Evolutionary conservation across 192 early-diverging fungal genomes (phyloP), one percentile per base, ranked within the genome.

Genomic region (Umbelopsis vinacea): DNA sequence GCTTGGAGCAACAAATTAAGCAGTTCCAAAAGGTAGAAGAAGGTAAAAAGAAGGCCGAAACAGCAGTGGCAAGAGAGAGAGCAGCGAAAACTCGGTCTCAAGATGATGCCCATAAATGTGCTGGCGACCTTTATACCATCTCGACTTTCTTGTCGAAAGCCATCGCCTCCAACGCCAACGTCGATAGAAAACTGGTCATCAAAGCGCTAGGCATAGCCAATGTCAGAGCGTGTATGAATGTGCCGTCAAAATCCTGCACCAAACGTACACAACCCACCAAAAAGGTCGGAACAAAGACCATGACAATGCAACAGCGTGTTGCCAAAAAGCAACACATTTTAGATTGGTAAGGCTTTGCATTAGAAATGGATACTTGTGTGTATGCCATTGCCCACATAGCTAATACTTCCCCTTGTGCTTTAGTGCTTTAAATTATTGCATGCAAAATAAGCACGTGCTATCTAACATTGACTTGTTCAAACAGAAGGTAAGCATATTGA

Each of bases 161-260:
- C 11, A 52, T 45, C 21, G 5, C 26, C 19, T 38, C 48, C 19
- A 73, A 48, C 43, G 21, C 21, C 22, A 24, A 60, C 10, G 35
- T 57, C 15, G 68, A 75, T 35, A 60, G 68, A 21, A 52, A 47
- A 7, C 43, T 75, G 22, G 43, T 75, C 6, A 57, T 67, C 9
- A 70, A 70, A 40, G 74, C 74, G 21, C 48, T 46, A 9, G 46
- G 68, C 2, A 70, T 68, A 66, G 69, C 74, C 7, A 70, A 69
- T 19, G 48, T 70, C 26, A 37, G 69, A 52, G 74, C 54, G 21
- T 52, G 35, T 35, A 17, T 12, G 46, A 60, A 69, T 47, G 48
- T 6, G 45, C 29, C 21, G 15, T 23, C n/a, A 69, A 68, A 15
- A 24, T 68, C 24, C 14, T 29, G 5, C 29, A 29, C 6, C 14